Conservation (phyloP, 2,329 filamentous ascomycete species). For the Trichoderma simmonsii region DNA sequence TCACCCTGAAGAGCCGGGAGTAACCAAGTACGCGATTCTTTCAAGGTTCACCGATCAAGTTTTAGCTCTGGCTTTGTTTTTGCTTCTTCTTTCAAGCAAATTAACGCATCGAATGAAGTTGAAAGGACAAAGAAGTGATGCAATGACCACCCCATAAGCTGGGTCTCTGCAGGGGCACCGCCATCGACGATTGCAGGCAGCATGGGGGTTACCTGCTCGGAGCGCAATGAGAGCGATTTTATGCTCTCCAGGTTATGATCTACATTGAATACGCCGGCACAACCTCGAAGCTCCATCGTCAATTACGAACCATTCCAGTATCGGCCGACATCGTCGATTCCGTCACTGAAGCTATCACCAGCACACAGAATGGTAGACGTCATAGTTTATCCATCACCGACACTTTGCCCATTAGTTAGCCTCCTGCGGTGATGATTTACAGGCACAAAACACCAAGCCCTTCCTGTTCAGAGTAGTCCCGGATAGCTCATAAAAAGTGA, state of each 20-base stretch:
- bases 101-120: background rate
- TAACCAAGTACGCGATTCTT: background rate
- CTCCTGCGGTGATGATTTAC: background rate
- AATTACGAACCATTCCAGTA: conserved; percentile 10
- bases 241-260: background rate
- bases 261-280: background rate
- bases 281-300: background rate
- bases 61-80: background rate
- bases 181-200: background rate
- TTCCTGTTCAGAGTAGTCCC: background rate
- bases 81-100: background rate
- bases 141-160: background rate
- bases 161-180: background rate
- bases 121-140: background rate
- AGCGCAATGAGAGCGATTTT: background rate
- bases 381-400: background rate
- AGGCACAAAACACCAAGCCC: background rate
- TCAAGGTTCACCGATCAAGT: background rate
- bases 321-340: conserved; percentile 12
- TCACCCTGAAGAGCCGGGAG: background rate
- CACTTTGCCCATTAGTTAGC: background rate
- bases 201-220: background rate
- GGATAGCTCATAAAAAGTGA: background rate
- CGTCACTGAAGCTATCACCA: background rate
- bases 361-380: background rate